Base-by-base conservation (phyloP, 129 eudicot species). In the Lactuca sativa region DNA sequence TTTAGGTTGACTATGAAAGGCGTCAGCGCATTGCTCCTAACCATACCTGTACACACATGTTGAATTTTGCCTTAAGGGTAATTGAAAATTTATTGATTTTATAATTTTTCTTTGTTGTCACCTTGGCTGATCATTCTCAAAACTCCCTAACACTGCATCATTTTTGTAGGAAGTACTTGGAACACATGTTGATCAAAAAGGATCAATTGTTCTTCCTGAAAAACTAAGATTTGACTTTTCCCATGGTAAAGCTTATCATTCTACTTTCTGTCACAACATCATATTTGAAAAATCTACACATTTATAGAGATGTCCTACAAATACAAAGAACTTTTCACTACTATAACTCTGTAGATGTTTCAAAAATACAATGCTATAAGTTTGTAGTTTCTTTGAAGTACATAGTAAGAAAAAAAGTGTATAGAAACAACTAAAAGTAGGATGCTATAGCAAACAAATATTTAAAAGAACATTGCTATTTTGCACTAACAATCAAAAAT, bases 41-140 rank as follows among this genome's bases (percentile, higher is more conserved):
- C 77, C 98, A 93, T 83, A 93, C 98, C 30, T 93, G 98, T 78
- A 93, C 98, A 31, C 98, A 93, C 85, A 93, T 93, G 83, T 69
- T 93, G 73, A 93, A 93, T 77, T 90, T 89, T 80, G 98, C 98
- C n/a, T 82, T 93, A 58, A 75, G 87, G 95, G 98, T 93, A 82
- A 76, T 70, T 63, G 11, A 18, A 37, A 64, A 51, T 17, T 21
- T 3, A 44, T 38, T 36, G 44, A 9, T 59, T 59, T 18, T 53
- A 7, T 48, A 47, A 15, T 47, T 25, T 25, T 25, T 25, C 41
- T 56, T 17, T 47, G 15, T 32, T 7, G 5, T 43, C 18, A 13
- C 32, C 18, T 70, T 59, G 2, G 53, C 44, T 66, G 21, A 15
- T 62, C 9, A 57, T 62, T 43, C 38, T 60, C 72, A 33, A 44